A percentile compares a stretch with the other conserved stretches of the same genome.
These are phyloP conservation scores for Torulaspora pretoriensis DNA, from an alignment of 1,139 yeast species.

Conservation along the genomic window DNA sequence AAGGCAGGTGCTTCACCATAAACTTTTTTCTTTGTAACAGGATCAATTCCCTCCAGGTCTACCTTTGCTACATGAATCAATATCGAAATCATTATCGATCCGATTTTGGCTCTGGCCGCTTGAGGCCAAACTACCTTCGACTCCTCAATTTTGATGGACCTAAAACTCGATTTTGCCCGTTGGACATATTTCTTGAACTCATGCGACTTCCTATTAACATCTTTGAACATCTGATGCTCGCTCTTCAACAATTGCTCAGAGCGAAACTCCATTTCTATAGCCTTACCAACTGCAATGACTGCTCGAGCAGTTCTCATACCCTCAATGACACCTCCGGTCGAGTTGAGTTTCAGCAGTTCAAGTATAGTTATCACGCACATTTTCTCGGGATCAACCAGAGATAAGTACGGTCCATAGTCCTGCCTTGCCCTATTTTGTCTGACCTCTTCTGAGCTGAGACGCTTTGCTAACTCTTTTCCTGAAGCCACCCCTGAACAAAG, in stretches of 20 bases:
- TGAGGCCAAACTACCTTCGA: constrained; percentile 56
- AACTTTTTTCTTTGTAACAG: constrained; percentile 62
- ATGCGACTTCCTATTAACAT: constrained; percentile 36
- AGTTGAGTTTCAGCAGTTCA: constrained; percentile 69
- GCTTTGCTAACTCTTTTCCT: constrained; percentile 1
- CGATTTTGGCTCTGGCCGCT: constrained; percentile 70
- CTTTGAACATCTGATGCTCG: constrained; percentile 50
- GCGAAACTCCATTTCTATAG: constrained; percentile 79
- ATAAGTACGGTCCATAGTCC: constrained; percentile 75
- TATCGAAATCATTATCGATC: constrained; percentile 71
- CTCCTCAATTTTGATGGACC: constrained; percentile 37
- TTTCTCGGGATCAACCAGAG: constrained; percentile 69
- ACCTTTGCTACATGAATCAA: constrained; percentile 80
- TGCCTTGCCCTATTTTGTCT: constrained; percentile 48
- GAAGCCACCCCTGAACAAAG: constrained; percentile 19
- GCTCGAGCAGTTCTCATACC: constrained; percentile 87
- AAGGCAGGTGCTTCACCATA: constrained; percentile 84
- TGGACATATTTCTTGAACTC: constrained; percentile 36
- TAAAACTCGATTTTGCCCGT: constrained; percentile 36
- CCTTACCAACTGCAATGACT: constrained; percentile 74
- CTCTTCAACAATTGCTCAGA: constrained; percentile 57
- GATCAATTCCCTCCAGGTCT: constrained; percentile 72
- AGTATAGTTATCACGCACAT: constrained; percentile 80
- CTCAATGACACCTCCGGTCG: constrained; percentile 73
- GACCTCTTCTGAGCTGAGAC: constrained; percentile 3